Conservation (phyloP, 2,329 filamentous ascomycete genomes). For the Chaetomiaceae sp. region DNA sequence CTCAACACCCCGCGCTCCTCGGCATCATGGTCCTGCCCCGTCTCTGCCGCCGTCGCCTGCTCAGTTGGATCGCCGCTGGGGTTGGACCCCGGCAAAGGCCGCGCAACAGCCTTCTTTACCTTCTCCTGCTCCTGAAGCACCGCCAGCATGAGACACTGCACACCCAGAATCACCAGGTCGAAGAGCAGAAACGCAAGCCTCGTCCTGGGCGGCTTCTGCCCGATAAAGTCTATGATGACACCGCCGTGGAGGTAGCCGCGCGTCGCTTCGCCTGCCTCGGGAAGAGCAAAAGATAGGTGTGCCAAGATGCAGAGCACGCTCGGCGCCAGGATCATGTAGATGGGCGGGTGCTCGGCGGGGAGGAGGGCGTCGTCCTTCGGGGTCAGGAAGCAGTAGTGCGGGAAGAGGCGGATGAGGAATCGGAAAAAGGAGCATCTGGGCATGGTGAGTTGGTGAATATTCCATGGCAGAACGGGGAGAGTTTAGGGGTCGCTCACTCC, state of each 20-base stretch:
- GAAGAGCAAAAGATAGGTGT: conserved; percentile 53
- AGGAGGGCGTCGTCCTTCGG: conserved; percentile 57
- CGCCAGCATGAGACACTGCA: conserved; percentile 62
- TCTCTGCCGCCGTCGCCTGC: conserved; percentile 21
- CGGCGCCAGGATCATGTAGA: conserved; percentile 54
- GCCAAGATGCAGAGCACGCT: conserved; percentile 58
- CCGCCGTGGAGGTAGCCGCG: conserved; percentile 65
- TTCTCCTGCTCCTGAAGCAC: conserved; percentile 58
- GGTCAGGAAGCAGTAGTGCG: conserved; percentile 61
- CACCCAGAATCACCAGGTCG: conserved; percentile 51
- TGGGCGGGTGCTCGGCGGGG: conserved; percentile 52
- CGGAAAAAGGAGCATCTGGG: conserved; percentile 61
- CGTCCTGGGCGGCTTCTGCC: conserved; percentile 58
- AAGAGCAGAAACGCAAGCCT: conserved; percentile 51
- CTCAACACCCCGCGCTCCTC: conserved; percentile 52
- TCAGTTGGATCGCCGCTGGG: background rate
- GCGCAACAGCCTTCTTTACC: conserved; percentile 44
- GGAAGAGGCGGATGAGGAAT: conserved; percentile 53
- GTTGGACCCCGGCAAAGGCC: conserved; percentile 19
- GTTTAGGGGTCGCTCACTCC: conserved; percentile 46
- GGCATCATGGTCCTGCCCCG: conserved; percentile 48
- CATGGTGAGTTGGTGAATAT: background rate
- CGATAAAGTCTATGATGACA: conserved; percentile 63
- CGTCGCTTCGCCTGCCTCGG: conserved; percentile 55
- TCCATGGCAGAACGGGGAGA: background rate